Evolutionary conservation across 768 basidiomycete genomes (phyloP).

Genomic region (Aureoboletus auriporus): DNA sequence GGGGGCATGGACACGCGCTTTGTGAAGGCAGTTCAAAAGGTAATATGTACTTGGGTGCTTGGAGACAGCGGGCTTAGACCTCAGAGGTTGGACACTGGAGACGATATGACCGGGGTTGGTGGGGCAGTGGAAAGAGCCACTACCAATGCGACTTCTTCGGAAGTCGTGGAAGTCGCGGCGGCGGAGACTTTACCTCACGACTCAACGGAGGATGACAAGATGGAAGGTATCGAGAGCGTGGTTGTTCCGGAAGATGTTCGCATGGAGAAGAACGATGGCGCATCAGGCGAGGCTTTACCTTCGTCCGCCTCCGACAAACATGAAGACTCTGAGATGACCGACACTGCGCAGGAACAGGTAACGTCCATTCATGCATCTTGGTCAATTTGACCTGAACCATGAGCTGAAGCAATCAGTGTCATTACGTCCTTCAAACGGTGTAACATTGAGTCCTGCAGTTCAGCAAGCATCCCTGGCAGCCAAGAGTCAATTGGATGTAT

Average conservation of each 20-base stretch:
- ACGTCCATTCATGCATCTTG: conserved; percentile 1
- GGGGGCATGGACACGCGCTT: conserved; percentile 37
- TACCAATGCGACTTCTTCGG: not conserved
- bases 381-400: not conserved
- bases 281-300: not conserved
- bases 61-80: conserved; percentile 12
- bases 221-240: conserved; percentile 17
- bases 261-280: not conserved
- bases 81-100: conserved; percentile 4
- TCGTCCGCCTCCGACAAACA: conserved; percentile 3
- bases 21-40: conserved; percentile 34
- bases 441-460: conserved; percentile 9
- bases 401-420: conserved; percentile 5
- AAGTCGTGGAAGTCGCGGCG: not conserved
- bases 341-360: conserved; percentile 21
- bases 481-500: conserved; percentile 28
- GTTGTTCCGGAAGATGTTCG: not conserved
- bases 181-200: not conserved
- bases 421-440: not conserved
- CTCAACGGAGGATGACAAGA: conserved; percentile 9
- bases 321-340: conserved; percentile 10
- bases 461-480: conserved; percentile 10
- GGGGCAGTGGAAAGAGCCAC: not conserved
- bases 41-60: conserved; percentile 26
- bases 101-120: not conserved